A percentile compares a stretch with the other conserved stretches of the same genome.
Evolutionary conservation across 176 grass and related monocot genomes (phyloP).

Genomic region (Elymus sibiricus): DNA sequence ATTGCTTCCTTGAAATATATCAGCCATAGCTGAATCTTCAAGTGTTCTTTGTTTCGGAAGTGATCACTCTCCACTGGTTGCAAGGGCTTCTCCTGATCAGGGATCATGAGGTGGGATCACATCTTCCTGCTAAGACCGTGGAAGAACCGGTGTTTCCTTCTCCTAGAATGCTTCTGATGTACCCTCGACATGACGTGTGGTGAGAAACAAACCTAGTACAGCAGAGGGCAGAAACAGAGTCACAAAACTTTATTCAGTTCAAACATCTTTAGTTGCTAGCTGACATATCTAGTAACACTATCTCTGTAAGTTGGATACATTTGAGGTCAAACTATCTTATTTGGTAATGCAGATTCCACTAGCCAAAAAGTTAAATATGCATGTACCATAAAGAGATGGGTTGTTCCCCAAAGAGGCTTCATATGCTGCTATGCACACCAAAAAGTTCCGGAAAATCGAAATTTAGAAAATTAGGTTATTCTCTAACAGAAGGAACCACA

Average conservation of each 20-base stretch:
- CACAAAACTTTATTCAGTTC: not conserved
- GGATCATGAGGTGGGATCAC: not conserved
- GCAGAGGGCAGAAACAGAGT: slow-evolving; percentile 8
- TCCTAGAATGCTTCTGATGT: slow-evolving; percentile 65
- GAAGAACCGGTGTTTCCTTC: slow-evolving; percentile 88
- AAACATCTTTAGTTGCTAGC: not conserved
- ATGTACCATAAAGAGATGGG: not conserved
- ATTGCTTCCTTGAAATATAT: not conserved
- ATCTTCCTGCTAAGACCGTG: slow-evolving; percentile 77
- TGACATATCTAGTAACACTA: not conserved
- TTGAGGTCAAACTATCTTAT: not conserved
- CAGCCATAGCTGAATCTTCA: not conserved
- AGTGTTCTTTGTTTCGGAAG: not conserved
- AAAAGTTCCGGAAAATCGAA: not conserved
- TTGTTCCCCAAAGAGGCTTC: not conserved
- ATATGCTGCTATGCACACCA: not conserved
- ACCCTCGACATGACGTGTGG: slow-evolving; percentile 49
- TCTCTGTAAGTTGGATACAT: not conserved
- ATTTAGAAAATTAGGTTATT: slow-evolving; percentile 1
- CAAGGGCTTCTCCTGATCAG: not conserved
- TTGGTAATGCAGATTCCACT: not conserved
- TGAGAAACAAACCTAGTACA: slow-evolving; percentile 56
- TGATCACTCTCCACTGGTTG: not conserved
- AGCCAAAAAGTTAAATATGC: not conserved
- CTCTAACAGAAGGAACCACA: slow-evolving; percentile 35